These are phyloP conservation scores for Xylaria multiplex DNA, from an alignment of 2,329 filamentous ascomycete genomes.

Conservation along the genomic window DNA sequence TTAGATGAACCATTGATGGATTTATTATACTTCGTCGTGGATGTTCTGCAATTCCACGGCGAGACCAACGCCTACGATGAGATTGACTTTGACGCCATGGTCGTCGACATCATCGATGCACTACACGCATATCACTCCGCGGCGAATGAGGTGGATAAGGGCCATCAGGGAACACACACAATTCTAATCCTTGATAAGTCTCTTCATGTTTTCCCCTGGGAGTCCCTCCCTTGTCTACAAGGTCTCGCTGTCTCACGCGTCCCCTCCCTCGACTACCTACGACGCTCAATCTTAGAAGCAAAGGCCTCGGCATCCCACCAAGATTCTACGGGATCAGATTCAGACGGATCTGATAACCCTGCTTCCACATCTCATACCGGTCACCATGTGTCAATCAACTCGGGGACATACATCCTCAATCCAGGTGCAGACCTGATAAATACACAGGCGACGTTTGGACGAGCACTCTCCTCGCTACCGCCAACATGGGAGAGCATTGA, in stretches of 20 bases:
- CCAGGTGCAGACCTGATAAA: slow-evolving; percentile 83
- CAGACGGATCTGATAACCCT: slow-evolving; percentile 27
- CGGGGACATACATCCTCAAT: slow-evolving; percentile 86
- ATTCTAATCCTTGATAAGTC: slow-evolving; percentile 92
- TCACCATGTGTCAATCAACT: slow-evolving; percentile 64
- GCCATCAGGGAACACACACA: slow-evolving; percentile 70
- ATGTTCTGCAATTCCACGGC: slow-evolving; percentile 95
- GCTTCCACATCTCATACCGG: slow-evolving; percentile 53
- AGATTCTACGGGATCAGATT: slow-evolving; percentile 36
- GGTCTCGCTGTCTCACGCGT: slow-evolving; percentile 84
- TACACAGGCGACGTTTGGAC: slow-evolving; percentile 80
- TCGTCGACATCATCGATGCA: slow-evolving; percentile 87
- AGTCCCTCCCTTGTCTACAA: slow-evolving; percentile 88
- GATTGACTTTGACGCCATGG: slow-evolving; percentile 93
- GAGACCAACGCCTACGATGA: slow-evolving; percentile 98
- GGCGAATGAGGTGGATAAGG: slow-evolving; percentile 50
- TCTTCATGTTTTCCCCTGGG: slow-evolving; percentile 93
- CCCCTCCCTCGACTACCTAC: slow-evolving; percentile 84
- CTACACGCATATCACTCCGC: slow-evolving; percentile 78
- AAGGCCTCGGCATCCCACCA: slow-evolving; percentile 31
- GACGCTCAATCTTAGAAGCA: slow-evolving; percentile 75
- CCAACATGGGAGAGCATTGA: slow-evolving; percentile 77
- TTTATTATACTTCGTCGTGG: slow-evolving; percentile 93
- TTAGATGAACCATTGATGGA: slow-evolving; percentile 92
- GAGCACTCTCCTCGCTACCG: slow-evolving; percentile 72